These are phyloP conservation scores for Populus pruinosa DNA, from an alignment of 345 rosid genomes.

Conservation along the genomic window DNA sequence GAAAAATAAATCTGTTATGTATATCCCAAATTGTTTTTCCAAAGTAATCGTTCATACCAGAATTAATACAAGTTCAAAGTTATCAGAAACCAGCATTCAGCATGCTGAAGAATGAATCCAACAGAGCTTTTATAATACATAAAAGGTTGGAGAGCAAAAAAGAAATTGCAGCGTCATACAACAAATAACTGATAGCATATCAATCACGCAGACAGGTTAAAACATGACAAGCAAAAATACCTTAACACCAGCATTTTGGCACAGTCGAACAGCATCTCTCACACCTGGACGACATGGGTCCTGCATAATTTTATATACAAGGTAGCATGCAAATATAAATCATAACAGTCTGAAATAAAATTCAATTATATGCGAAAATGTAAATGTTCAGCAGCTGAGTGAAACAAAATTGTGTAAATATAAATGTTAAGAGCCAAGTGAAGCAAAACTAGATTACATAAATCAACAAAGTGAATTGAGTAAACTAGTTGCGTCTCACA, in stretches of 20 bases:
- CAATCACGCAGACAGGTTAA: neutral
- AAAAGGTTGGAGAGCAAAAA: neutral
- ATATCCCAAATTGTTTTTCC: neutral
- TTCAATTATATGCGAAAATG: no score
- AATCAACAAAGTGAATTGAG: neutral
- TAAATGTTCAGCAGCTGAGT: neutral
- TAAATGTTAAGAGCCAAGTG: neutral
- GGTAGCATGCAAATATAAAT: neutral
- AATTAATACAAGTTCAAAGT: neutral
- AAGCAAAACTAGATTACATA: neutral
- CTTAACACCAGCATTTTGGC: constrained; percentile 36
- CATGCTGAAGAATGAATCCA: neutral
- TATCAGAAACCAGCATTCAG: neutral
- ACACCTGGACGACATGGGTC: constrained; percentile 36
- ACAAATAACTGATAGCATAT: neutral
- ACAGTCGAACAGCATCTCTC: constrained; percentile 27
- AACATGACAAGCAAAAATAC: constrained; percentile 6
- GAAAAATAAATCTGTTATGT: neutral
- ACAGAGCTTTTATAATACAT: neutral
- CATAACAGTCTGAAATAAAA: neutral
- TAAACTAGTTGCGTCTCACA: neutral
- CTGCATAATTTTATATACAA: constrained; percentile 10
- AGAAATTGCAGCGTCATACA: neutral
- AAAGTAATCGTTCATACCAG: neutral
- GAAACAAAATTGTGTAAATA: neutral